Evolutionary conservation across 371 early-diverging fungal species (phyloP), one percentile per base, ranked within the genome.

Genomic region (Apophysomyces sp.): DNA sequence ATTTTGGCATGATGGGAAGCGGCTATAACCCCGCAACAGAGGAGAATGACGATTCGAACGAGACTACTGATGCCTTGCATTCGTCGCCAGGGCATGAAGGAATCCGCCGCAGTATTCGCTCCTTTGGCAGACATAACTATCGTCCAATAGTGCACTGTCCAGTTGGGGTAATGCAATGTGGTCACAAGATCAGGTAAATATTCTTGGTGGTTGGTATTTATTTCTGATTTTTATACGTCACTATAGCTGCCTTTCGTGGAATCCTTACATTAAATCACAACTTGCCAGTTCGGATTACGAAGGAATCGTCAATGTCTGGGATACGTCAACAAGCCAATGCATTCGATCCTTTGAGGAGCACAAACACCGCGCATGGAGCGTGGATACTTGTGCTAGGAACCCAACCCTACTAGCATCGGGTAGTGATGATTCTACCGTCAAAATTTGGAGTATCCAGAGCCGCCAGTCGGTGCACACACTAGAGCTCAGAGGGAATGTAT

Each of bases 271-370:
- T 57, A 92, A 94, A 75, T 74, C 86, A 3, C 89, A 92, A 58
- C 72, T 97, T 13, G 86, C 86, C 24, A 89, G 92, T 30, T 88
- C 94, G 0, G 97, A 97, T 69, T 96, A 95, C 66, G 94, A 94
- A 59, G 96, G 96, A 0, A 71, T 87, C 0, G 89, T 97, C 8
- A 85, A 89, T 24, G 65, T 97, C 6, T 95, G 94, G 94, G 96
- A 97, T 69, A 75, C 86, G 0, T 71, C 76, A 12, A 83, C 82
- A 13, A 94, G 94, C 6, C 66, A 68, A 18, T 72, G 85, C 34
- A 76, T 87, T 2, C 63, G 71, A 30, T 70, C 73, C 9, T 91
- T 90, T 72, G 85, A 86, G 57, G 97, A 97, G 65, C 97, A 97
- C 68, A 93, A 91, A 58, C 87, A 88, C 67, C 83, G 97, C 6